Conservation (phyloP, 345 rosid species). For the Acer negundo region DNA sequence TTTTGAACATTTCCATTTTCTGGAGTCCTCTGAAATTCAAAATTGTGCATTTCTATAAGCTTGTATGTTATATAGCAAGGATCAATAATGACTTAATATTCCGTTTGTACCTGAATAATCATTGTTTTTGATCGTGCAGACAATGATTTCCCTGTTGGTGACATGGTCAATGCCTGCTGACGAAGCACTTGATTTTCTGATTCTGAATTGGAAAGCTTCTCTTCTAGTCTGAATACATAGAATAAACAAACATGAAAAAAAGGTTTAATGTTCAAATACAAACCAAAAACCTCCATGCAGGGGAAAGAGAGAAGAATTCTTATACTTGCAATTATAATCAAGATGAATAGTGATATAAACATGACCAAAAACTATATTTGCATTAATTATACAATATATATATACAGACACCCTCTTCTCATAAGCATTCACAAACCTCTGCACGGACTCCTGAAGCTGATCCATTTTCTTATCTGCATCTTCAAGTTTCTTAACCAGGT, state of each 20-base stretch:
- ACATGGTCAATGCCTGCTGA: conserved; percentile 90
- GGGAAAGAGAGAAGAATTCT: background rate
- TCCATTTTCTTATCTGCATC: conserved; percentile 73
- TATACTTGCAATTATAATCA: background rate
- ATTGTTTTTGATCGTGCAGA: conserved; percentile 66
- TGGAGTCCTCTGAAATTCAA: conserved; percentile 77
- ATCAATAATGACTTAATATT: conserved; percentile 10
- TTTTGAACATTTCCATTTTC: conserved; percentile 70
- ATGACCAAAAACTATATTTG: background rate
- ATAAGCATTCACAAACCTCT: conserved; percentile 65
- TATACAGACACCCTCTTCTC: conserved; percentile 2
- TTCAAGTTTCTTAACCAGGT: conserved; percentile 77
- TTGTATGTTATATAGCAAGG: conserved; percentile 18
- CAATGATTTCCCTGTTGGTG: conserved; percentile 87
- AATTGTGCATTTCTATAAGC: conserved; percentile 21
- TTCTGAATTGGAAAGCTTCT: conserved; percentile 93
- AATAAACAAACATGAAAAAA: conserved; percentile 23
- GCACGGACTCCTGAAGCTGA: conserved; percentile 93
- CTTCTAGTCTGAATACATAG: conserved; percentile 70
- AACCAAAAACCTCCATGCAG: background rate
- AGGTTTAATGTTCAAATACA: background rate
- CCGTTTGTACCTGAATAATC: conserved; percentile 62
- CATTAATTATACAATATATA: background rate
- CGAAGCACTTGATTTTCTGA: conserved; percentile 98
- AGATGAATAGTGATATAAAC: conserved; percentile 1